Evolutionary conservation across 2,329 filamentous ascomycete genomes (phyloP), one percentile per base, ranked within the genome.

Genomic region (Stromatinia cepivora): DNA sequence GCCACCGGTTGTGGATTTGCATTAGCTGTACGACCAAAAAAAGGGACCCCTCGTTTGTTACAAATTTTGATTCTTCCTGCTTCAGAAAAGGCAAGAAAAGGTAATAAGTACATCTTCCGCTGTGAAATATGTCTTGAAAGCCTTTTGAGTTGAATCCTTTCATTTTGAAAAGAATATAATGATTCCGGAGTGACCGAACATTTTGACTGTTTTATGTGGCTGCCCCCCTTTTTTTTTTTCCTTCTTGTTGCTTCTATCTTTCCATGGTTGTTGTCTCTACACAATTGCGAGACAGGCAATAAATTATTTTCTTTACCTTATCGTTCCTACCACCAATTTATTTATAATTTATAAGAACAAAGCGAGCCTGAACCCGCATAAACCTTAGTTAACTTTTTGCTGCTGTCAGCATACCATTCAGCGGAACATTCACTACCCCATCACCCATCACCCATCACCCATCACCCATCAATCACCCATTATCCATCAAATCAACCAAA

Each of bases 351-450:
- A 22, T 36, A 66, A 57, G 52, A 66, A 66, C 52, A 66, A 66
- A 56, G 59, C 39, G 28, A 62, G 25, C 46, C 63, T 66, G 39
- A 66, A 66, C 39, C 50, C 20, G 36, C 50, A 66, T 56, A n/a
- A 66, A 31, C 8, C 22, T 25, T 52, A 9, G 46, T 65, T 52
- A 20, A 45, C 10, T 39, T 22, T 20, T 54, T 34, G 5, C 36
- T 54, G 54, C 11, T 46, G 50, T 56, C 50, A 66, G 63, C 50
- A 39, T 53, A 53, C 61, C 46, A 64, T 64, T 39, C n/a, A 64
- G 61, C 31, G n/a, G 39, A 61, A 64, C 46, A 36, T 36, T 36
- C 45, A 34, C 61, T 36, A 20, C n/a, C 22, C n/a, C 20, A 31
- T 20, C 22, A 42, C 25, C 25, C 25, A 9, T 28, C n/a, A 42